Evolutionary conservation across 331 rosid species (phyloP).

Genomic region (Stylosanthes scabra): DNA sequence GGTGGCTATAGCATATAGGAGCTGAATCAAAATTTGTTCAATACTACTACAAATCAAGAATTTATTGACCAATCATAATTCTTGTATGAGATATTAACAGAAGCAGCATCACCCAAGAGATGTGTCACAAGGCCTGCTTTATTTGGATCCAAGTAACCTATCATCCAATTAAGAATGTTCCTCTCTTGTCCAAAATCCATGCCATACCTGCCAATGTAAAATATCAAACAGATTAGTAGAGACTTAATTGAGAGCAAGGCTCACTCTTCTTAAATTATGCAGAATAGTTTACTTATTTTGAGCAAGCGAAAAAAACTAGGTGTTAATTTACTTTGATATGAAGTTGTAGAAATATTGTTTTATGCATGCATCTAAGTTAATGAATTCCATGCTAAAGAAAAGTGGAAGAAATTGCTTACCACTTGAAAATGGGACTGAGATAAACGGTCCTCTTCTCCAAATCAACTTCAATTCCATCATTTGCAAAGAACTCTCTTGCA

Average conservation of each 20-base stretch:
- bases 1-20: conserved; percentile 8
- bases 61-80: conserved; percentile 74
- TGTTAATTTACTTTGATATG: too few relatives aligned
- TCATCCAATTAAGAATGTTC: conserved; percentile 67
- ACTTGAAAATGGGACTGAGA: conserved; percentile 74
- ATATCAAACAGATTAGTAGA: not conserved
- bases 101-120: conserved; percentile 77
- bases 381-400: not conserved
- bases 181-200: conserved; percentile 80
- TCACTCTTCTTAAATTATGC: too few relatives aligned
- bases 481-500: conserved; percentile 78
- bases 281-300: too few relatives aligned
- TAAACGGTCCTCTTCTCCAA: conserved; percentile 79
- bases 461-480: conserved; percentile 77
- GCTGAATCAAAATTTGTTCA: conserved; percentile 23
- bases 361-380: too few relatives aligned
- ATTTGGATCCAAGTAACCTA: conserved; percentile 74
- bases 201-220: conserved; percentile 57
- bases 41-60: conserved; percentile 33
- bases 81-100: conserved; percentile 62
- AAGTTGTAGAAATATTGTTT: too few relatives aligned
- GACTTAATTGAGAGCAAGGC: too few relatives aligned
- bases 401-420: conserved; percentile 50
- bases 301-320: too few relatives aligned
- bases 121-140: conserved; percentile 90